Evolutionary conservation across 1,284 basidiomycete genomes (phyloP).

Genomic region (Phylloporus gajari): DNA sequence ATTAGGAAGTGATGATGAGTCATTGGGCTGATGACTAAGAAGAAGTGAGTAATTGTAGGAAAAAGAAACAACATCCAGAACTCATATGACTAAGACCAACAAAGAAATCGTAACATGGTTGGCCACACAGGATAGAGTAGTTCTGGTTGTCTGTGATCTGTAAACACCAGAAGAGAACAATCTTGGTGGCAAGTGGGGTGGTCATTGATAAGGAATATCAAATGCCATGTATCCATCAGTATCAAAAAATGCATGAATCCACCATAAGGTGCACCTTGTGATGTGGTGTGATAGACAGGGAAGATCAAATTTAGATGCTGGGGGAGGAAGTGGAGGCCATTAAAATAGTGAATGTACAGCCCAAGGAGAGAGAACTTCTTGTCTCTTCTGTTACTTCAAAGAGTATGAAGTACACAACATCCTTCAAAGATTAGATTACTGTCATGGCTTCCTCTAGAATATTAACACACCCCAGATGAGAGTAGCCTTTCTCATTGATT

Average conservation of each 20-base stretch:
- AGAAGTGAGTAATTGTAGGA: too few species aligned
- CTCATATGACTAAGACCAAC: too few species aligned
- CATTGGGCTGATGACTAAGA: too few species aligned
- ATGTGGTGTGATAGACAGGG: neutral
- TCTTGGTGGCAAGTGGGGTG: slow-evolving; percentile 7
- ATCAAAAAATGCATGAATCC: neutral
- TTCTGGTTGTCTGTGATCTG: slow-evolving; percentile 63
- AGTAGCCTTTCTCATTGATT: too few species aligned
- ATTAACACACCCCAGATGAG: too few species aligned
- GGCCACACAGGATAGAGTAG: slow-evolving; percentile 44
- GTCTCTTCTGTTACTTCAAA: slow-evolving; percentile 28
- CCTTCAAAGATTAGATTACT: slow-evolving; percentile 35
- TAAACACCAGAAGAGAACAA: slow-evolving; percentile 58
- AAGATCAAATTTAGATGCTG: neutral
- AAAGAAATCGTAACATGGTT: too few species aligned
- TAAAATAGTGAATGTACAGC: slow-evolving; percentile 31
- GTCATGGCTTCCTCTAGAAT: slow-evolving; percentile 26
- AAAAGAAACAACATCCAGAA: too few species aligned
- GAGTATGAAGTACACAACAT: slow-evolving; percentile 33
- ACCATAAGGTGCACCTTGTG: slow-evolving; percentile 21
- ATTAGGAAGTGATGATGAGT: too few species aligned
- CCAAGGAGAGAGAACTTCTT: slow-evolving; percentile 35
- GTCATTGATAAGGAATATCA: slow-evolving; percentile 13
- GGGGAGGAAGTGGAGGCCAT: slow-evolving; percentile 8
- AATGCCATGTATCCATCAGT: slow-evolving; percentile 15